A percentile compares a stretch with the other conserved stretches of the same genome.
Conservation (phyloP, 768 basidiomycete genomes). For the Leccinum disarticulatum region DNA sequence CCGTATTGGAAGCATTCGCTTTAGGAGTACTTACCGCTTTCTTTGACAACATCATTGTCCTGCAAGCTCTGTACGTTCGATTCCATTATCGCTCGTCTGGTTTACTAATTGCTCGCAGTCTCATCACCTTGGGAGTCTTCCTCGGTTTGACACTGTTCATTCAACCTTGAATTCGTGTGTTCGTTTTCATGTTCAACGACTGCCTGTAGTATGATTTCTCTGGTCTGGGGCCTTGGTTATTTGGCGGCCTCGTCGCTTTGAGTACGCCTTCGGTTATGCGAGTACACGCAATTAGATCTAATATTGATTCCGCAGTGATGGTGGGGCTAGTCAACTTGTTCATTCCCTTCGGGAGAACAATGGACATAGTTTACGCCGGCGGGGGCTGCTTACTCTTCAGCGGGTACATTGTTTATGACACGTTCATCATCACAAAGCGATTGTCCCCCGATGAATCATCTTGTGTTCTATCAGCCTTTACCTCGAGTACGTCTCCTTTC, state of each 20-base stretch:
- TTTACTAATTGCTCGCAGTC: conserved; percentile 37
- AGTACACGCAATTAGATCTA: not conserved
- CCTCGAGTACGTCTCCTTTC: conserved; percentile 66
- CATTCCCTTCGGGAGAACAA: conserved; percentile 79
- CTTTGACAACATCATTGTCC: conserved; percentile 67
- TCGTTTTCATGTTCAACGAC: not conserved
- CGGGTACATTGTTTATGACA: conserved; percentile 90
- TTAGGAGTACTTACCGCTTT: conserved; percentile 84
- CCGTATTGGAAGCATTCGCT: conserved; percentile 85
- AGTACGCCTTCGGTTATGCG: conserved; percentile 40
- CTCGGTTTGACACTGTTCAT: conserved; percentile 85
- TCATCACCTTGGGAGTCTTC: conserved; percentile 93
- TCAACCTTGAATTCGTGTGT: not conserved
- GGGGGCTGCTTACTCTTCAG: conserved; percentile 84
- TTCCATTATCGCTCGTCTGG: not conserved
- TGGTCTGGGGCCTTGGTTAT: conserved; percentile 88
- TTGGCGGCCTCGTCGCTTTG: conserved; percentile 79
- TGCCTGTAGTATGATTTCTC: conserved; percentile 83
- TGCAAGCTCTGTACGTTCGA: conserved; percentile 77
- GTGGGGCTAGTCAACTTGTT: conserved; percentile 82
- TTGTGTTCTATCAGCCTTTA: conserved; percentile 91
- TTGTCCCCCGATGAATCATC: conserved; percentile 93
- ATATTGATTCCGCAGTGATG: conserved; percentile 49
- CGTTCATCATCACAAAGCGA: conserved; percentile 84
- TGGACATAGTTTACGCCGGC: conserved; percentile 79